phyloP scores from a whole-genome alignment of 371 early-diverging fungal genomes.

The Circinella minor region DNA sequence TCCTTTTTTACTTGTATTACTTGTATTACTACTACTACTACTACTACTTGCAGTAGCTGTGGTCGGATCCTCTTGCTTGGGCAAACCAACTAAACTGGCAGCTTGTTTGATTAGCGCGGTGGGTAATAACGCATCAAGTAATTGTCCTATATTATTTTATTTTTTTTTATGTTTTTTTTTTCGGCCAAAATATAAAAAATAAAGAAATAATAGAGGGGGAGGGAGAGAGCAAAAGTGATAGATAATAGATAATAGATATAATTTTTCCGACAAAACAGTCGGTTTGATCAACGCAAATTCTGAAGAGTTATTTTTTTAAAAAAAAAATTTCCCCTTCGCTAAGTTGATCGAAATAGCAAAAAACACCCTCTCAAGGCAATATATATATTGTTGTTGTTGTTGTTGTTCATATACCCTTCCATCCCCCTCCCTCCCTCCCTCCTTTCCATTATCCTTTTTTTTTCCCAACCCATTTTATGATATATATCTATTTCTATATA shows the following conservation, averaged over 20 bases:
- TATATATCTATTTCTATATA: neutral
- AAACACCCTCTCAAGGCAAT: no score
- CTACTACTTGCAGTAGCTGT: neutral
- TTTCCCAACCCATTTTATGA: neutral
- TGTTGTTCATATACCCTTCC: neutral
- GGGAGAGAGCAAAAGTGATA: conserved; percentile 14
- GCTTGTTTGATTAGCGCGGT: conserved; percentile 47
- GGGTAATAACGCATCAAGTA: conserved; percentile 11
- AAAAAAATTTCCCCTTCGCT: neutral
- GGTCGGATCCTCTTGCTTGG: neutral
- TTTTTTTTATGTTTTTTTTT: no score
- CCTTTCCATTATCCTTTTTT: no score
- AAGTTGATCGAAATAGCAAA: conserved; percentile 2
- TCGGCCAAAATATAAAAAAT: neutral
- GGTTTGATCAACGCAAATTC: conserved; percentile 13
- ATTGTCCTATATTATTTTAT: neutral
- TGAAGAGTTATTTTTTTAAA: neutral
- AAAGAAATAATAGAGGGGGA: no score
- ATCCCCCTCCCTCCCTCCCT: neutral
- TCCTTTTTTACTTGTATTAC: no score
- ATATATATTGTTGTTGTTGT: neutral
- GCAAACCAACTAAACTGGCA: conserved; percentile 32
- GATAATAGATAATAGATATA: neutral
- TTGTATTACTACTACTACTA: neutral
- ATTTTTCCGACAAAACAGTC: conserved; percentile 3